phyloP scores from a whole-genome alignment of 805 yeast genomes.

The Ogataea zsoltii region DNA sequence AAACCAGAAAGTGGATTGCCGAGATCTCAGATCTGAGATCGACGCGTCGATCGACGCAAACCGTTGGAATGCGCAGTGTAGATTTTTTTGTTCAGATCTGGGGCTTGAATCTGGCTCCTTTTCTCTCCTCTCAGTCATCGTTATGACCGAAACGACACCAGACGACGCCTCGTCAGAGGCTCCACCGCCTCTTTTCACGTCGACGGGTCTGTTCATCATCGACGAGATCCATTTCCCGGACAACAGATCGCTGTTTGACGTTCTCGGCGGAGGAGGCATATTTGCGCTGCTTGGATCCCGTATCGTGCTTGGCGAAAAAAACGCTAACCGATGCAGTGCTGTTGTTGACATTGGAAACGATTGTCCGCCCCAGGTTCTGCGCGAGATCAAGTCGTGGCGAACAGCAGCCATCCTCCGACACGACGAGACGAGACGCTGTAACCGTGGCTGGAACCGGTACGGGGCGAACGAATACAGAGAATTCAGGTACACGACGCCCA shows the following conservation, averaged over 20 bases:
- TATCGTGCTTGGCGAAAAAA: conserved; percentile 43
- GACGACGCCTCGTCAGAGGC: not conserved
- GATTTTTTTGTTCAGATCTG: not conserved
- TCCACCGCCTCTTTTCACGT: conserved; percentile 44
- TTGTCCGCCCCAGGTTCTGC: conserved; percentile 54
- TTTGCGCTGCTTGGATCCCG: conserved; percentile 77
- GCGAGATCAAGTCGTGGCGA: conserved; percentile 57
- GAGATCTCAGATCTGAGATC: too few species aligned
- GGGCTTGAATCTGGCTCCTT: too few species aligned
- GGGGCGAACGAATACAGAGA: conserved; percentile 57
- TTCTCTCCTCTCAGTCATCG: too few species aligned
- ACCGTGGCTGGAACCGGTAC: conserved; percentile 81
- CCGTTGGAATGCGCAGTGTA: too few species aligned
- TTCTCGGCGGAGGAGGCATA: conserved; percentile 91
- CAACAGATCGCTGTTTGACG: conserved; percentile 40
- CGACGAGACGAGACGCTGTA: conserved; percentile 57
- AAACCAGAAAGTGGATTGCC: not conserved
- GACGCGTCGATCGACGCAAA: too few species aligned
- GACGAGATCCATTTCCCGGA: conserved; percentile 74
- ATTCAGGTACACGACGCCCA: conserved; percentile 64
- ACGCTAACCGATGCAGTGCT: conserved; percentile 52
- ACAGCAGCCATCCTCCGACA: conserved; percentile 59
- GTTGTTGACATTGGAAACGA: conserved; percentile 81
- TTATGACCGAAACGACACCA: too few species aligned
- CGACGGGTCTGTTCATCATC: conserved; percentile 87